Percentiles rank a stretch among this genome's conserved stretches.
Evolutionary conservation across 108 stramenopile genomes (phyloP).

Genomic region (Cyclostephanos invisitatus): DNA sequence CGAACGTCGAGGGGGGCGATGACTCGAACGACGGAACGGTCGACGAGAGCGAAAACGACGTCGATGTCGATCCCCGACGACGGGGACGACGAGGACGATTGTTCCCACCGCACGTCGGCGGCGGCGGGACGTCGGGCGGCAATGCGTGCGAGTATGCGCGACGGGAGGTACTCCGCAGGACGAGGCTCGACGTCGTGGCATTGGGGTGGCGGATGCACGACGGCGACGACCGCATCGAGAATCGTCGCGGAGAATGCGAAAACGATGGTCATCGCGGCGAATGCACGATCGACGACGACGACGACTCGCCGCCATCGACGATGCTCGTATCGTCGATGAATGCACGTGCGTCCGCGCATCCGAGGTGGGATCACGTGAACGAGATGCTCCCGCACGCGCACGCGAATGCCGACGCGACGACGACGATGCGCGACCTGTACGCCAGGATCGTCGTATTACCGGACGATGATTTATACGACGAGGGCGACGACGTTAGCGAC

Average conservation of each 20-base stretch:
- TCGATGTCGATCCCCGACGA: no score
- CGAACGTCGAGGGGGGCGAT: neutral
- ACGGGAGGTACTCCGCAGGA: neutral
- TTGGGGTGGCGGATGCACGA: neutral
- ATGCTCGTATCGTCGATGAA: neutral
- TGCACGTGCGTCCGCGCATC: no score
- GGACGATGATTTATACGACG: neutral
- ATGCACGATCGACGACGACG: no score
- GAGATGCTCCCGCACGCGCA: neutral
- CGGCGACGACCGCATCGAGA: neutral
- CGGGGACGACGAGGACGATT: no score
- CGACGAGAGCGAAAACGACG: no score
- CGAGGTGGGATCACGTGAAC: slow-evolving; percentile 18
- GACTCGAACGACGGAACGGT: neutral
- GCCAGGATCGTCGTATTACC: no score
- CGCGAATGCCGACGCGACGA: slow-evolving; percentile 2
- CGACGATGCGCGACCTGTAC: slow-evolving; percentile 4
- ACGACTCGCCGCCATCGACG: neutral
- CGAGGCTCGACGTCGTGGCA: neutral
- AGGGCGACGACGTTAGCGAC: neutral
- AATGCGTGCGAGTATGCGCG: neutral
- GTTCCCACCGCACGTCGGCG: no score
- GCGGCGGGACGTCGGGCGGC: neutral
- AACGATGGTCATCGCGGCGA: no score
- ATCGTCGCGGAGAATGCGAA: no score